A percentile compares a stretch with the other conserved stretches of the same genome.
These are phyloP conservation scores for Gymnopus androsaceus DNA, from an alignment of 1,284 basidiomycete species.

Conservation along the genomic window DNA sequence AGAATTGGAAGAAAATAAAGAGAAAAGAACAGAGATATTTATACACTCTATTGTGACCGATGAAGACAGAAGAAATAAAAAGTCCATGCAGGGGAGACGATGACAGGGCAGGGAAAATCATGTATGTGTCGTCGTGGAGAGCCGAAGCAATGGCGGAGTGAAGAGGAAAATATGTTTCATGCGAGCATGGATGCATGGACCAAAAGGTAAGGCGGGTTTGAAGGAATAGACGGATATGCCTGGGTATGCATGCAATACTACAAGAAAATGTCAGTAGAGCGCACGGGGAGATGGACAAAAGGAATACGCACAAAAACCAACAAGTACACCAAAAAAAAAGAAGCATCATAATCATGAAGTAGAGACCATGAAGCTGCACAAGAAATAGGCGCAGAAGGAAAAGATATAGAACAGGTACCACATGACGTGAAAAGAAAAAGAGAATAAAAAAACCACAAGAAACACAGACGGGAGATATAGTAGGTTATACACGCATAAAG, in stretches of 20 bases:
- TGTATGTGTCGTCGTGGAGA: conserved; percentile 7
- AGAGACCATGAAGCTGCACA: conserved; percentile 11
- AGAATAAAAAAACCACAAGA: conserved; percentile 10
- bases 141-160: background rate
- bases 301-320: conserved; percentile 14
- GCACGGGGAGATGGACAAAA: background rate
- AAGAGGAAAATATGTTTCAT: background rate
- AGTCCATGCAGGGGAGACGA: conserved; percentile 7
- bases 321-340: conserved; percentile 16
- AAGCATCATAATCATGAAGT: conserved; percentile 15
- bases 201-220: background rate
- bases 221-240: background rate
- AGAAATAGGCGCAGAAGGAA: conserved; percentile 6
- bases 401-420: conserved; percentile 15
- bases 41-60: conserved; percentile 9
- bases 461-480: conserved; percentile 3
- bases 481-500: conserved; percentile 12
- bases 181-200: conserved; percentile 5
- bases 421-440: conserved; percentile 7
- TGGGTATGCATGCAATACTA: conserved; percentile 18
- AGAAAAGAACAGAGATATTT: background rate
- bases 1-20: background rate
- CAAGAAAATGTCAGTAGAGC: background rate
- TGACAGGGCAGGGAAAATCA: background rate
- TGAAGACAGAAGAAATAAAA: conserved; percentile 4